Evolutionary conservation across 1,284 basidiomycete species (phyloP).

Genomic region (Amylostereum areolatum): DNA sequence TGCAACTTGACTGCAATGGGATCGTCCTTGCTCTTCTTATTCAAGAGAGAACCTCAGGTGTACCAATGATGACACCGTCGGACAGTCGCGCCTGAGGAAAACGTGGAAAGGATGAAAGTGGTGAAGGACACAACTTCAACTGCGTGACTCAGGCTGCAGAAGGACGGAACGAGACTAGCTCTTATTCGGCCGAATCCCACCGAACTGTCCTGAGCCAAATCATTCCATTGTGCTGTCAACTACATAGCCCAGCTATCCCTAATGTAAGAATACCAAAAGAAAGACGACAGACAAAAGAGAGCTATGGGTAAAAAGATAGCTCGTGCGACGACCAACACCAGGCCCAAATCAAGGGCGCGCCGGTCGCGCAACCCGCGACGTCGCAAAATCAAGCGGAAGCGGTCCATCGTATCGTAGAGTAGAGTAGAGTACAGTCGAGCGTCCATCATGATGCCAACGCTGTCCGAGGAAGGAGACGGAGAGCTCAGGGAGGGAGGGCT

Average conservation of each 20-base stretch:
- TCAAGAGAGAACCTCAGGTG: no score
- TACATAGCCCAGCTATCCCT: slow-evolving; percentile 7
- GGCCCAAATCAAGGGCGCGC: neutral
- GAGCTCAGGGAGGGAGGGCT: neutral
- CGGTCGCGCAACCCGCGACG: neutral
- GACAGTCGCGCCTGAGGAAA: no score
- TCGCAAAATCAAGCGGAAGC: neutral
- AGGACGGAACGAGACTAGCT: no score
- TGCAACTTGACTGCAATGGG: no score
- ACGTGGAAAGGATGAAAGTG: no score
- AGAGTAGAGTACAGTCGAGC: neutral
- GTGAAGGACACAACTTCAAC: no score
- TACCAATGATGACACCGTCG: no score
- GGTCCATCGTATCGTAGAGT: neutral
- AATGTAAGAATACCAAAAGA: neutral
- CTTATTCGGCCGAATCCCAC: no score
- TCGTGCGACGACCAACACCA: neutral
- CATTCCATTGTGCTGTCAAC: slow-evolving; percentile 3
- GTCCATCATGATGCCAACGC: neutral
- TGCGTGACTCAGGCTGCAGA: no score
- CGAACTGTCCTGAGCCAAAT: neutral
- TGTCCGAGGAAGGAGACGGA: neutral
- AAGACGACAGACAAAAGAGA: neutral
- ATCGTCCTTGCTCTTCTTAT: no score
- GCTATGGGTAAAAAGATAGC: neutral